Conservation (phyloP, 345 rosid genomes). For the Ceriops decandra region DNA sequence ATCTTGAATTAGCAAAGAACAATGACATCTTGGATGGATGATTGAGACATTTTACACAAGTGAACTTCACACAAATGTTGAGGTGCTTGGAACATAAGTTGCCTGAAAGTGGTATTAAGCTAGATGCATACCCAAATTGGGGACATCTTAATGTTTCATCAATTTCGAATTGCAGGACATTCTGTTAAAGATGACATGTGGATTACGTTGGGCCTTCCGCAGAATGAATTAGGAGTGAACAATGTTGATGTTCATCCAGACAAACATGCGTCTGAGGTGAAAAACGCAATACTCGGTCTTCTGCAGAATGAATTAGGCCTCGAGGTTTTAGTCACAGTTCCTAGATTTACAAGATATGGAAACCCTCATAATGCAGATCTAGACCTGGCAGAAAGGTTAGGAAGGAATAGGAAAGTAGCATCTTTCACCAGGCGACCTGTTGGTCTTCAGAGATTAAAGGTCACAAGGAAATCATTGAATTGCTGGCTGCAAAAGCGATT, state of each 20-base stretch:
- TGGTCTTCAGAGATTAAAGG: slow-evolving; percentile 54
- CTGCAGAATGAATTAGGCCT: slow-evolving; percentile 67
- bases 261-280: slow-evolving; percentile 35
- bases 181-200: slow-evolving; percentile 58
- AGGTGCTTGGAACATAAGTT: background rate
- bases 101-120: background rate
- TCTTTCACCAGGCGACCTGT: slow-evolving; percentile 66
- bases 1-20: background rate
- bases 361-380: slow-evolving; percentile 15
- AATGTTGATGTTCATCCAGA: slow-evolving; percentile 28
- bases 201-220: slow-evolving; percentile 38
- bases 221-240: slow-evolving; percentile 31
- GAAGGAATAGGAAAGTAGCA: slow-evolving; percentile 25
- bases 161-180: slow-evolving; percentile 48
- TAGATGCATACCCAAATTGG: background rate
- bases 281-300: slow-evolving; percentile 51
- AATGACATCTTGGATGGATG: background rate
- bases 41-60: slow-evolving; percentile 1
- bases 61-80: background rate
- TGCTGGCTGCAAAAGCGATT: slow-evolving; percentile 56
- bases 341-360: slow-evolving; percentile 14
- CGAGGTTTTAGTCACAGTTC: slow-evolving; percentile 43
- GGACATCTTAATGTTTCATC: slow-evolving; percentile 11
- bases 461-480: slow-evolving; percentile 58
- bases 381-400: slow-evolving; percentile 19